A percentile compares a stretch with the other conserved stretches of the same genome.
phyloP scores from a whole-genome alignment of 306 rosid genomes.

The Hylodesmum podocarpum region DNA sequence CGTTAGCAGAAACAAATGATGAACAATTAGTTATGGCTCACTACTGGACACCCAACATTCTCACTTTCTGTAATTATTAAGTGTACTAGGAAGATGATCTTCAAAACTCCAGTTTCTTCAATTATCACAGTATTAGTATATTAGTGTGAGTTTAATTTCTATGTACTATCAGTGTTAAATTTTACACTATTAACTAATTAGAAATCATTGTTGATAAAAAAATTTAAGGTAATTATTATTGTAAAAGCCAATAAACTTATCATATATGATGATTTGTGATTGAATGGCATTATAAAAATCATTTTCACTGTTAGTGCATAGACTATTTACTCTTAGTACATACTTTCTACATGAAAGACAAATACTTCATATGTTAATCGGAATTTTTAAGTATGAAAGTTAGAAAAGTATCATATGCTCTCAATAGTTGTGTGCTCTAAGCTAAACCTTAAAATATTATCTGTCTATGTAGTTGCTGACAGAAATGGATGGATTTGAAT shows the following conservation, averaged over 20 bases:
- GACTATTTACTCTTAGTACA: too few relatives aligned
- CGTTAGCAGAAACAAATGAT: not conserved
- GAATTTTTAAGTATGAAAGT: not conserved
- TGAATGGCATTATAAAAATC: too few relatives aligned
- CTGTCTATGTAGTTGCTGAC: conserved; percentile 68
- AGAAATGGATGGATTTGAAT: conserved; percentile 99
- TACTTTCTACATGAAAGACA: not conserved
- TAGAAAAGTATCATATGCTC: not conserved
- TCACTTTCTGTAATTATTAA: not conserved
- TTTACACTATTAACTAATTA: too few relatives aligned
- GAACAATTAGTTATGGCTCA: not conserved
- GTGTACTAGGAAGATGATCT: not conserved
- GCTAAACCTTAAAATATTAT: conserved; percentile 18
- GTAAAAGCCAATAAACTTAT: too few relatives aligned
- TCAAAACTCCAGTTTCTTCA: not conserved
- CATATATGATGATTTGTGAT: too few relatives aligned
- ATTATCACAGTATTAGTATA: conserved; percentile 1
- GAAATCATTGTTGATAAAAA: too few relatives aligned
- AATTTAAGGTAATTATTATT: too few relatives aligned
- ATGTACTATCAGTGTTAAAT: too few relatives aligned
- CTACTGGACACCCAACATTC: not conserved
- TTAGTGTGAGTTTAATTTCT: too few relatives aligned
- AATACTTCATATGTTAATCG: not conserved
- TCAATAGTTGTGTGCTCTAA: not conserved
- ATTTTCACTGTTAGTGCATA: too few relatives aligned